Conservation (phyloP, 176 grass and related monocot genomes). For the Poa pratensis region DNA sequence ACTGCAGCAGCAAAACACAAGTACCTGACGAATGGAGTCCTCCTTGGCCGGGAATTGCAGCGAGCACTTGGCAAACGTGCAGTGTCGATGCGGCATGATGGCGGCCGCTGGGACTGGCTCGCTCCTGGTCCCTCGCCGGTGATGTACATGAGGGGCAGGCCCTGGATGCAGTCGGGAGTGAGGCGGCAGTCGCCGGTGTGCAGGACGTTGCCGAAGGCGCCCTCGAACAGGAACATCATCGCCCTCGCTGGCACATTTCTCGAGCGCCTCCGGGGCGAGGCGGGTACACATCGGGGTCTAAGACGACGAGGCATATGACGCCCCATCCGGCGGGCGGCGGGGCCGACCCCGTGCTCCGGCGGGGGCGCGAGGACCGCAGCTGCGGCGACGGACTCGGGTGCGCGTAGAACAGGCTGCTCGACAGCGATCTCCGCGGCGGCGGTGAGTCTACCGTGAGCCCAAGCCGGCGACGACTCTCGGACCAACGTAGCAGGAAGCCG, state of each 20-base stretch:
- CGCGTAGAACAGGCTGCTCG: too few species aligned
- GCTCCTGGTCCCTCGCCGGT: neutral
- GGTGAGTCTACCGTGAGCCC: too few species aligned
- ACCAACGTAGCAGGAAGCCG: too few species aligned
- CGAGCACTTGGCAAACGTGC: slow-evolving; percentile 67
- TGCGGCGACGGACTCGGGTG: too few species aligned
- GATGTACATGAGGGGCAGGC: slow-evolving; percentile 46
- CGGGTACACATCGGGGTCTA: too few species aligned
- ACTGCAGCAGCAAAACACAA: neutral
- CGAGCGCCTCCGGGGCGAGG: too few species aligned
- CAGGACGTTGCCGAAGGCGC: slow-evolving; percentile 60
- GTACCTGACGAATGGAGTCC: slow-evolving; percentile 66
- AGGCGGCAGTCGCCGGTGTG: slow-evolving; percentile 79
- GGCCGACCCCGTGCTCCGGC: too few species aligned
- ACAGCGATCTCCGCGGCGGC: too few species aligned
- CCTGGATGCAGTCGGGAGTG: slow-evolving; percentile 53
- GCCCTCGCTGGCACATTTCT: neutral
- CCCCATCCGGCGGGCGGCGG: too few species aligned
- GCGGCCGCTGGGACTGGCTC: neutral
- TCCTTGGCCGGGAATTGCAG: slow-evolving; percentile 65
- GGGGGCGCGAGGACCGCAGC: too few species aligned
- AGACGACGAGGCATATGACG: too few species aligned
- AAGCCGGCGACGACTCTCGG: too few species aligned
- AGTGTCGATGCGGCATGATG: slow-evolving; percentile 58
- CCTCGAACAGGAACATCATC: slow-evolving; percentile 78